phyloP scores from a whole-genome alignment of 192 early-diverging fungal species.

The Entomortierella parvispora region DNA sequence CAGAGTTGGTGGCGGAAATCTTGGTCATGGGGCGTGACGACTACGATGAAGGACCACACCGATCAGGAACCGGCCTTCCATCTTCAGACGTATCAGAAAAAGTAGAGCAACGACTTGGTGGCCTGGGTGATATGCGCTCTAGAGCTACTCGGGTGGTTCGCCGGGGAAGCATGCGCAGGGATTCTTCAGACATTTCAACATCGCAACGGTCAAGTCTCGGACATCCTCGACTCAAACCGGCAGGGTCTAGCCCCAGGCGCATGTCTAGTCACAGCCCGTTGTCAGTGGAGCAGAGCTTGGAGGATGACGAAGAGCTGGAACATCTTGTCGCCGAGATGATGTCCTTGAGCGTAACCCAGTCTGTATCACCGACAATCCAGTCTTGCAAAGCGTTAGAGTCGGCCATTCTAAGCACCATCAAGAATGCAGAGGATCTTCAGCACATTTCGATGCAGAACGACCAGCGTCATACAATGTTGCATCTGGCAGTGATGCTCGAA shows the following conservation, averaged over 20 bases:
- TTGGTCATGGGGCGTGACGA: conserved; percentile 32
- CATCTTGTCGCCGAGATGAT: conserved; percentile 45
- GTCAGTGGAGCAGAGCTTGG: conserved; percentile 14
- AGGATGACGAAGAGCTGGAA: conserved; percentile 45
- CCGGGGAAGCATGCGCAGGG: conserved; percentile 42
- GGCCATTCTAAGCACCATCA: conserved; percentile 21
- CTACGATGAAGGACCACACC: conserved; percentile 12
- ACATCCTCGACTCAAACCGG: conserved; percentile 29
- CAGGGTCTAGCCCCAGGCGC: conserved; percentile 22
- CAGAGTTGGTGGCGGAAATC: conserved; percentile 46
- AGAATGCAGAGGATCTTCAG: conserved; percentile 24
- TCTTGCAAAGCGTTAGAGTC: conserved; percentile 28
- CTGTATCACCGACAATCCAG: conserved; percentile 16
- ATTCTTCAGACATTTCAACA: conserved; percentile 27
- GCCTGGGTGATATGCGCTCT: conserved; percentile 42
- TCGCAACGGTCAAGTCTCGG: conserved; percentile 3
- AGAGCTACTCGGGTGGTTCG: conserved; percentile 43
- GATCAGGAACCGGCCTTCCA: conserved; percentile 3
- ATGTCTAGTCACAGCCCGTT: conserved; percentile 33
- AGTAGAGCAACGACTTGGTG: conserved; percentile 32
- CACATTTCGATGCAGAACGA: conserved; percentile 51
- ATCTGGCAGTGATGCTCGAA: conserved; percentile 39
- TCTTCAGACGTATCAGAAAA: background rate
- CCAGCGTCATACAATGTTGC: conserved; percentile 46
- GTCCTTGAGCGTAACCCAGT: conserved; percentile 40